phyloP scores from a whole-genome alignment of 192 early-diverging fungal genomes.

The Dispira parvispora region DNA sequence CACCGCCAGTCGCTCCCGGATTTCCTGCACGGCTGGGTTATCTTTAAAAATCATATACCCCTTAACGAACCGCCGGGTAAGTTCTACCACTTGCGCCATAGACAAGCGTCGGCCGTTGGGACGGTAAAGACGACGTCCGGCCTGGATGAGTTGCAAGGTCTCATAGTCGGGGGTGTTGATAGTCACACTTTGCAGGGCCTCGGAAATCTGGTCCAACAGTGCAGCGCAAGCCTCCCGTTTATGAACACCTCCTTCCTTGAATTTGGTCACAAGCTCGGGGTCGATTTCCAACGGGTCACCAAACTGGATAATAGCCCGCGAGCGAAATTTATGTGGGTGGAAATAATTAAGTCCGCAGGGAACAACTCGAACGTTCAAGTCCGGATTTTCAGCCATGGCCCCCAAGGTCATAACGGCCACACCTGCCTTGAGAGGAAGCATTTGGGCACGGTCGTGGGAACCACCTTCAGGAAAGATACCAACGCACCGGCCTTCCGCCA shows the following conservation, averaged over 20 bases:
- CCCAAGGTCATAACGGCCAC: slow-evolving; percentile 75
- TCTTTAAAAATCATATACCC: slow-evolving; percentile 72
- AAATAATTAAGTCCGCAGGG: slow-evolving; percentile 91
- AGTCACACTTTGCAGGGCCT: slow-evolving; percentile 72
- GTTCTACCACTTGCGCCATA: slow-evolving; percentile 69
- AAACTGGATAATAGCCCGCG: slow-evolving; percentile 94
- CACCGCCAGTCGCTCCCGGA: slow-evolving; percentile 51
- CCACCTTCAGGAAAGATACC: slow-evolving; percentile 99
- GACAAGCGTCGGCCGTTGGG: slow-evolving; percentile 71
- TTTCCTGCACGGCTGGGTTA: slow-evolving; percentile 63
- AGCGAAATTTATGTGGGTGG: slow-evolving; percentile 87
- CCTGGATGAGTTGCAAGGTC: slow-evolving; percentile 74
- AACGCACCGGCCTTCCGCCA: slow-evolving; percentile 59
- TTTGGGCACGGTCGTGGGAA: slow-evolving; percentile 88
- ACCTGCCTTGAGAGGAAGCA: slow-evolving; percentile 90
- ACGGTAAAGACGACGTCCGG: slow-evolving; percentile 79
- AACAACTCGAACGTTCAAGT: slow-evolving; percentile 81
- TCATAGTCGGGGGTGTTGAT: slow-evolving; percentile 88
- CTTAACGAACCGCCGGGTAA: slow-evolving; percentile 75
- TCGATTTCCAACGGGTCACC: slow-evolving; percentile 75
- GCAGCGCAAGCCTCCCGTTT: slow-evolving; percentile 67
- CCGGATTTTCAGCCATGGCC: slow-evolving; percentile 71
- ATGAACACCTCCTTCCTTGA: slow-evolving; percentile 59
- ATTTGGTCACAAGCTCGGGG: slow-evolving; percentile 64
- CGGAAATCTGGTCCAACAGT: slow-evolving; percentile 63